Conservation (phyloP, 2,329 filamentous ascomycete species). For the Fusarium sp. region DNA sequence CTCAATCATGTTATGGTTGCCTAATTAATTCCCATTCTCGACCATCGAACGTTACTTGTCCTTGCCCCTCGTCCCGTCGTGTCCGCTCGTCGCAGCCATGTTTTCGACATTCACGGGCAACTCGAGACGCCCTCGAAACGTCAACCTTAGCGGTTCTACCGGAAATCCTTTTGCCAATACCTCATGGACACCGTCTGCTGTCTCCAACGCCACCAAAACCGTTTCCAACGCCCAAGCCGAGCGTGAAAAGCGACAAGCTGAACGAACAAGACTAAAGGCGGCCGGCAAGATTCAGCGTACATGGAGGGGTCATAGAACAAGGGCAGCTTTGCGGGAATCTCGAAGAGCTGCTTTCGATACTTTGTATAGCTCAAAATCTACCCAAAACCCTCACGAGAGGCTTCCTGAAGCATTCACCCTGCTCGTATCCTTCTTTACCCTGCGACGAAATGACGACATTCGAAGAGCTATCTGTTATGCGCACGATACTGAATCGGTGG, state of each 20-base stretch:
- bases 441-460: conserved; percentile 62
- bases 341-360: conserved; percentile 76
- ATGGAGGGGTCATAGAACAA: conserved; percentile 83
- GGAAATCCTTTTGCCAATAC: conserved; percentile 83
- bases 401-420: conserved; percentile 62
- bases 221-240: conserved; percentile 91
- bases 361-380: conserved; percentile 61
- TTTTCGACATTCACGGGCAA: conserved; percentile 93
- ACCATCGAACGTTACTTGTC: conserved; percentile 8
- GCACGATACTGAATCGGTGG: conserved; percentile 58
- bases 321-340: conserved; percentile 69
- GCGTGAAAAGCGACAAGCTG: conserved; percentile 82
- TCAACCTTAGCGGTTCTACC: conserved; percentile 91
- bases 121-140: conserved; percentile 87
- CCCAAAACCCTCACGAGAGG: conserved; percentile 55
- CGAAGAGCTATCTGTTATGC: conserved; percentile 63
- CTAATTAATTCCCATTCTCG: conserved; percentile 17
- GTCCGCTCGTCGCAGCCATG: conserved; percentile 67
- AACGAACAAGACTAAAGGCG: conserved; percentile 83
- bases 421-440: conserved; percentile 66
- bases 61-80: conserved; percentile 18
- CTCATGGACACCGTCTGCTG: conserved; percentile 69
- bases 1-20: conserved; percentile 32
- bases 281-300: conserved; percentile 80
- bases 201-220: conserved; percentile 79